These are phyloP conservation scores for Kazachstania taianensis DNA, from an alignment of 805 yeast species.

Conservation along the genomic window DNA sequence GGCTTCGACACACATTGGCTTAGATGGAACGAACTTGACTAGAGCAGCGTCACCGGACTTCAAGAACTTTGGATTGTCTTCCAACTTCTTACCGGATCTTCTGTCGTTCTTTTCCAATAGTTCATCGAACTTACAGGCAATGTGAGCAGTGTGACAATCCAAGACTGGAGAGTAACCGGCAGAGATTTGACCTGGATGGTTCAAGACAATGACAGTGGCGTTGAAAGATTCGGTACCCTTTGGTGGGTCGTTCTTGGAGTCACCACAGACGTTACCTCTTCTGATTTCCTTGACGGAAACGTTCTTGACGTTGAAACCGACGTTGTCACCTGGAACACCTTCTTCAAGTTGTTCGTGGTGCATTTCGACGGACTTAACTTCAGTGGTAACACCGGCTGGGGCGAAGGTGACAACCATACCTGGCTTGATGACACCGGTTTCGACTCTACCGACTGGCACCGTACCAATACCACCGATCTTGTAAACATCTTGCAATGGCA, in stretches of 20 bases:
- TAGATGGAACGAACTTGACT: constrained; percentile 78
- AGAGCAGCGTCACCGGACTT: constrained; percentile 96
- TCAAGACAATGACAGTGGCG: constrained; percentile 77
- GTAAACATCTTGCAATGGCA: constrained; percentile 86
- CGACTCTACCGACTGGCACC: constrained; percentile 91
- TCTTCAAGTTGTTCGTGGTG: constrained; percentile 72
- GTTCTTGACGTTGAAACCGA: constrained; percentile 85
- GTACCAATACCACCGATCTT: constrained; percentile 89
- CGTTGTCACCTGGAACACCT: constrained; percentile 88
- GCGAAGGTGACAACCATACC: constrained; percentile 61
- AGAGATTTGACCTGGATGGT: constrained; percentile 87
- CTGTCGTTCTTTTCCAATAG: constrained; percentile 80
- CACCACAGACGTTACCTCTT: constrained; percentile 91
- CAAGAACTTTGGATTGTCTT: constrained; percentile 85
- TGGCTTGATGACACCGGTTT: constrained; percentile 85
- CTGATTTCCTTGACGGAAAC: constrained; percentile 82
- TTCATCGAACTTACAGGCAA: constrained; percentile 79
- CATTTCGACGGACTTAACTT: constrained; percentile 83
- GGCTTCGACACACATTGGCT: constrained; percentile 92
- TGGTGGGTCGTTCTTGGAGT: constrained; percentile 85
- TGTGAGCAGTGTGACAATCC: constrained; percentile 91
- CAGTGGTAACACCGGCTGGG: constrained; percentile 85
- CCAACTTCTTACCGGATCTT: constrained; percentile 84
- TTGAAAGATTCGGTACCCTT: constrained; percentile 63
- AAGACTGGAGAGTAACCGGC: constrained; percentile 88